These are phyloP conservation scores for Fraxinus ornus DNA, from an alignment of 305 asterid species.

Conservation along the genomic window DNA sequence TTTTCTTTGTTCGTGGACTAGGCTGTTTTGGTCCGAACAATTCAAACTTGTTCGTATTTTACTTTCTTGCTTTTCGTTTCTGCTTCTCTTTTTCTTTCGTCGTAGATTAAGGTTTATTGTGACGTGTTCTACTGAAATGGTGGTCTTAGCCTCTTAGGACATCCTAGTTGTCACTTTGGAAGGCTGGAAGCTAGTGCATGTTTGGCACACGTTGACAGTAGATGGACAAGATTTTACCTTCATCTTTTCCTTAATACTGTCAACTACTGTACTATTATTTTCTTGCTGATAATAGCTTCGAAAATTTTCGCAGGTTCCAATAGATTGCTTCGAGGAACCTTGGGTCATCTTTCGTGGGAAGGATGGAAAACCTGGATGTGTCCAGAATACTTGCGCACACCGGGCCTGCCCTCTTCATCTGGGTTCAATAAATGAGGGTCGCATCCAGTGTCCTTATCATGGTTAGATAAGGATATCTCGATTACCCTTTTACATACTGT, in stretches of 20 bases:
- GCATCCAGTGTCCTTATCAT: conserved; percentile 87
- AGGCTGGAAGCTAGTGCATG: neutral
- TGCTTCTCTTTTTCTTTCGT: neutral
- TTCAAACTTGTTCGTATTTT: neutral
- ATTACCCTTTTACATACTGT: neutral
- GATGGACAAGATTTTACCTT: neutral
- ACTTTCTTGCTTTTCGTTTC: neutral
- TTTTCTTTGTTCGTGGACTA: neutral
- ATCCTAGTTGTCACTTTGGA: neutral
- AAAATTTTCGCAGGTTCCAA: conserved; percentile 51
- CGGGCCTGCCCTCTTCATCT: conserved; percentile 90
- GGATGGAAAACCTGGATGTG: conserved; percentile 87
- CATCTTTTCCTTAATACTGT: neutral
- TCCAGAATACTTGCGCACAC: conserved; percentile 85
- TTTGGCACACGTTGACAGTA: neutral
- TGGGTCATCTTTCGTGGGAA: conserved; percentile 92
- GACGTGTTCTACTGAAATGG: neutral
- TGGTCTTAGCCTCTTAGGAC: neutral
- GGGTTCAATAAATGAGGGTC: conserved; percentile 87
- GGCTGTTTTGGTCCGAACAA: neutral
- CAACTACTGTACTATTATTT: neutral
- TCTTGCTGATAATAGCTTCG: neutral
- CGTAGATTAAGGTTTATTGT: neutral
- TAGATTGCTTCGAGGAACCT: conserved; percentile 86
- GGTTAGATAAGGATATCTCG: conserved; percentile 40